A percentile compares a stretch with the other conserved stretches of the same genome.
These are phyloP conservation scores for Blastocystis sp. DNA, from an alignment of 352 stramenopile species.

Conservation along the genomic window DNA sequence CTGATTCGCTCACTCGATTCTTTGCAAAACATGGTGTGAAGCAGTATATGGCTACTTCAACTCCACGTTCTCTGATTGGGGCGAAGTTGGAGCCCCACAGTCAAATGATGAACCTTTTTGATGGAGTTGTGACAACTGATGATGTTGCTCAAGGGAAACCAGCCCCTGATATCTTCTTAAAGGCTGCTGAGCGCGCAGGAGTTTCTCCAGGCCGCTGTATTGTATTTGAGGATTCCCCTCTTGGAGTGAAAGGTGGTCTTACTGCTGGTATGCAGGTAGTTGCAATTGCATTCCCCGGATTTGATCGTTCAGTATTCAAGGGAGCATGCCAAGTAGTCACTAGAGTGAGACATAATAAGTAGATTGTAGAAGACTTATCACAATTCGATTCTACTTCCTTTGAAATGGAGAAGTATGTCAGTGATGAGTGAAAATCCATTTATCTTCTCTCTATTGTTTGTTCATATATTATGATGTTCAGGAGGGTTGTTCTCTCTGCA, in stretches of 20 bases:
- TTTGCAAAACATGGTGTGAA: conserved; percentile 36
- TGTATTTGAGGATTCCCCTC: conserved; percentile 62
- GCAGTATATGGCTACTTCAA: conserved; percentile 55
- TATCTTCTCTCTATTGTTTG: neutral
- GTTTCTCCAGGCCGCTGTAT: conserved; percentile 52
- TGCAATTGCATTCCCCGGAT: conserved; percentile 19
- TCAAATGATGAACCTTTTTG: conserved; percentile 48
- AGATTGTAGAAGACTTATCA: conserved; percentile 18
- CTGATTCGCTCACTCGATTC: conserved; percentile 23
- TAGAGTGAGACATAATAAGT: neutral
- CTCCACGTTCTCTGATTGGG: conserved; percentile 16
- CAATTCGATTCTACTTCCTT: conserved; percentile 29
- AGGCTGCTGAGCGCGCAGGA: conserved; percentile 34
- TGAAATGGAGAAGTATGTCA: conserved; percentile 39
- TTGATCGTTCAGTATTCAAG: neutral
- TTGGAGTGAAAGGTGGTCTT: conserved; percentile 39
- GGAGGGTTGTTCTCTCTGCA: neutral
- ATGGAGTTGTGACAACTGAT: conserved; percentile 42
- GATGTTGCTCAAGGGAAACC: conserved; percentile 49
- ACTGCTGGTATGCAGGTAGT: conserved; percentile 17
- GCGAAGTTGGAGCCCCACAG: conserved; percentile 42
- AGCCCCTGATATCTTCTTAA: conserved; percentile 67
- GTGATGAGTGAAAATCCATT: conserved; percentile 17
- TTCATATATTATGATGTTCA: neutral
- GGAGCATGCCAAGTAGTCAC: neutral